Base-by-base conservation (phyloP, 306 rosid genomes). In the peach (Prunus persica) region DNA sequence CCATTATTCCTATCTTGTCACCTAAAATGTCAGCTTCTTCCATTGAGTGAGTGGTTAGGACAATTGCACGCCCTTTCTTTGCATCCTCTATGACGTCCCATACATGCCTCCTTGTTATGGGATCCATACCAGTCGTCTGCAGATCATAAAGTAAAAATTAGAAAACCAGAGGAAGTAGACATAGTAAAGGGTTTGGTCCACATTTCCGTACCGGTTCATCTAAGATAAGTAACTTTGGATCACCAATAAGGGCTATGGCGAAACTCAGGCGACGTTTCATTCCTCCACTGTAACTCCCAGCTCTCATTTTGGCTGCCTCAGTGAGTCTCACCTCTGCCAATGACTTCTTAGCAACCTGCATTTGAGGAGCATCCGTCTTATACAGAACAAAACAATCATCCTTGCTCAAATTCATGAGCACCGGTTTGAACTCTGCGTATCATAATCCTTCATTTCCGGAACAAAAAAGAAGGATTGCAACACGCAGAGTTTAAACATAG, bases 61-160 rank as follows among this genome's bases (percentile, higher is more conserved):
- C 79, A 78, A 94, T 86, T 25, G 95, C 92, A 1, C 96, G 93
- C 38, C 96, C 97, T 79, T 32, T 89, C 83, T 94, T 94, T 27
- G 98, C 97, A 71, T 82, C 83, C 75, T 89, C 91, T 34, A 94
- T 89, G 58, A 94, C 89, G 87, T 92, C 93, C 97, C 98, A 94
- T 28, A 92, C 95, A 78, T 90, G 93, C 81, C 98, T 87, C 79
- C 98, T 92, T 71, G 98, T 86, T 83, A 94, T 88, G 69, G 98
- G 97, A 89, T 92, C 98, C 93, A 88, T 90, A 65, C 98, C 96
- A 43, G 98, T 90, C 73, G 98, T 90, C 97, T 92, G 79, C 60
- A 78, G 6, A 75, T 65, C 63, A 67, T 20, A 65, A 46, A 47
- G 77, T 68, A 67, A 88, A 83, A 88, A 83, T 70, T 34, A 71